Base-by-base conservation (phyloP, 2,329 filamentous ascomycete genomes). In the Apiospora aurea region DNA sequence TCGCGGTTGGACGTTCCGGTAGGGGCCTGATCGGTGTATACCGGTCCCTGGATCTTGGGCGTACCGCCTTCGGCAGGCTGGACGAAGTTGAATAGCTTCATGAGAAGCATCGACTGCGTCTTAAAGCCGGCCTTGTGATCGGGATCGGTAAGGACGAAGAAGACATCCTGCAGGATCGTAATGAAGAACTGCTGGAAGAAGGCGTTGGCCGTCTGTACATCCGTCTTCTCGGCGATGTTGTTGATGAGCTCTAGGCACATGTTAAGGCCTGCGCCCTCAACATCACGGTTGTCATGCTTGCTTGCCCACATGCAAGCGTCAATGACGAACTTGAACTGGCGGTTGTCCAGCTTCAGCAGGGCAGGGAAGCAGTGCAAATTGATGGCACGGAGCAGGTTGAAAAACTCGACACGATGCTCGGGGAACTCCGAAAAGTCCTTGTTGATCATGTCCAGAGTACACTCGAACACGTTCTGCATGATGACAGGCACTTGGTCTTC, bases 291-390 rank as follows among this genome's bases (percentile, higher is more conserved):
- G 85, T 99, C 96, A 83, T 99, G 96, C 87, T 99, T 99, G 87
- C 96, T 98, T n/a, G 97, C 96, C 97, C 96, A 99, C 88, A 98
- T 95, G 87, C 97, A 99, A 47, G 96, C 97, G 82, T 99, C 96
- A 76, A 99, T 98, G 78, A 99, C 95, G 80, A 98, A 97, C 85
- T 99, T 99, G 90, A 99, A 99, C 80, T 98, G 96, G 73, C 94
- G 91, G 79, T 94, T 96, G 81, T 99, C 96, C 46, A 99, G 91
- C 83, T 97, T 97, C 76, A 99, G 88, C 29, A 99, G 89, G 0
- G 96, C 91, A 67, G 94, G 94, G 91, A 99, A 99, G 84, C 96
- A 99, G 82, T 97, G 94, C 67, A 98, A 86, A 83, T 99, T 99
- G 85, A 99, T 98, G 18, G 96, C 94, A 76, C 97, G 90, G 49